Evolutionary conservation across 176 grass and related monocot genomes (phyloP).

Genomic region (Triticum monococcum): DNA sequence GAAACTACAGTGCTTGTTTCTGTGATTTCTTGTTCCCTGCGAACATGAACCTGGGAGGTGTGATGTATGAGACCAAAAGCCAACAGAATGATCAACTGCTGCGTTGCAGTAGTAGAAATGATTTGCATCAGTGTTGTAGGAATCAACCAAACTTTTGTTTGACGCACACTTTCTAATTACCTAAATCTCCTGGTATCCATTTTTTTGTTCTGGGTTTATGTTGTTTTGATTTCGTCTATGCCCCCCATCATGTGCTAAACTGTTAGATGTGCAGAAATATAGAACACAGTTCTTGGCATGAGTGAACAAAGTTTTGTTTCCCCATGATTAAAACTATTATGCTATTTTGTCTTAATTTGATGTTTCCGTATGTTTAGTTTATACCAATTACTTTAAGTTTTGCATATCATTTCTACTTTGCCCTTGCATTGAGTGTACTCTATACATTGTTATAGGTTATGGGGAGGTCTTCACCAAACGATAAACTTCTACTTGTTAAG

Average conservation of each 20-base stretch:
- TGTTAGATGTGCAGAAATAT: background rate
- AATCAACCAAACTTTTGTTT: background rate
- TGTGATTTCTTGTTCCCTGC: background rate
- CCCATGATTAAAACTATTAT: background rate
- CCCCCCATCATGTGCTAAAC: background rate
- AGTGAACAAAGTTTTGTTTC: background rate
- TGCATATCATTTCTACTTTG: background rate
- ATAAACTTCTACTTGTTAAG: conserved; percentile 88
- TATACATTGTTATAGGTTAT: conserved; percentile 67
- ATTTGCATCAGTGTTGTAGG: background rate
- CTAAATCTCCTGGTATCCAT: background rate
- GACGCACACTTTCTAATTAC: background rate
- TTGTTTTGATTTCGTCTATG: background rate
- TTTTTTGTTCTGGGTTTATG: background rate
- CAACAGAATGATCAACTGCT: background rate
- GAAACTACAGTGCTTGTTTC: background rate
- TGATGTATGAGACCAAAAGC: too few relatives aligned
- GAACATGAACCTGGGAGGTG: background rate
- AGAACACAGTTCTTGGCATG: background rate
- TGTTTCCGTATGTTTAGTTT: background rate
- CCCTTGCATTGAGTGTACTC: background rate
- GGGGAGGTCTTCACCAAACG: conserved; percentile 94
- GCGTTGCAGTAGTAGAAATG: background rate
- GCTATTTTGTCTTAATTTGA: background rate
- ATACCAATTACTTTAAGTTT: background rate